Base-by-base conservation (phyloP, 1,139 yeast species). In the Yamadazyma sp. region DNA sequence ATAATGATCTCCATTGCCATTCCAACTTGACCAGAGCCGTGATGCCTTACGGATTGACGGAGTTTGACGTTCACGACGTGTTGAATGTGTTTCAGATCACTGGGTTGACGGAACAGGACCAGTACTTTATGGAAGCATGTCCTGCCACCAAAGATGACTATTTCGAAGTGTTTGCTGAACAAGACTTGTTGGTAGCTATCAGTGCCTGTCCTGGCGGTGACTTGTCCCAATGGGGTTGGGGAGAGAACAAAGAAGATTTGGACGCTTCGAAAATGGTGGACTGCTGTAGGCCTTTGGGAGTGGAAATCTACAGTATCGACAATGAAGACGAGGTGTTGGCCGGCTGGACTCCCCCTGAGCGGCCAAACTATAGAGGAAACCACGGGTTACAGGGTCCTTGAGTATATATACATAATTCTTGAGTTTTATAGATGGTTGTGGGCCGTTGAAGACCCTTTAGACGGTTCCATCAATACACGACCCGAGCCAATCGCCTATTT, bases 181-280 rank as follows among this genome's bases (percentile, higher is more conserved):
- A 76, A 34, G 87, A 81, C 50, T 61, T 81, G 39, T 60, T 81
- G 39, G 79, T 82, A 44, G 87, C 87, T 5, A 70, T 81, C 37
- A 74, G 81, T 42, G 83, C 86, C 4, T 81, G 87, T 55, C 87
- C 87, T 2, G 87, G 87, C 31, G 87, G 87, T 12, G 87, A 81
- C 54, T 63, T 81, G 41, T 77, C 83, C 14, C 69, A 71, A 44
- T 81, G 87, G 87, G 85, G 80, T 31, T 81, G 87, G 87, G 86
- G 86, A 36, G 83, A 75, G 55, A 59, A 59, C 31, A 66, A 66
- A 41, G 75, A 69, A 17, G 69, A 68, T 33, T 66, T 63, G 25
- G 66, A 56, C 2, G 29, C 26, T 2, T 65, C 62, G n/a, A 78
- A 75, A 43, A 79, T 80, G 84, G 64, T 71, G 16, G 78, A 75